Percentiles rank a stretch among this genome's conserved stretches.
Conservation (phyloP, 352 stramenopile species). For the Thraustochytrium sp. region DNA sequence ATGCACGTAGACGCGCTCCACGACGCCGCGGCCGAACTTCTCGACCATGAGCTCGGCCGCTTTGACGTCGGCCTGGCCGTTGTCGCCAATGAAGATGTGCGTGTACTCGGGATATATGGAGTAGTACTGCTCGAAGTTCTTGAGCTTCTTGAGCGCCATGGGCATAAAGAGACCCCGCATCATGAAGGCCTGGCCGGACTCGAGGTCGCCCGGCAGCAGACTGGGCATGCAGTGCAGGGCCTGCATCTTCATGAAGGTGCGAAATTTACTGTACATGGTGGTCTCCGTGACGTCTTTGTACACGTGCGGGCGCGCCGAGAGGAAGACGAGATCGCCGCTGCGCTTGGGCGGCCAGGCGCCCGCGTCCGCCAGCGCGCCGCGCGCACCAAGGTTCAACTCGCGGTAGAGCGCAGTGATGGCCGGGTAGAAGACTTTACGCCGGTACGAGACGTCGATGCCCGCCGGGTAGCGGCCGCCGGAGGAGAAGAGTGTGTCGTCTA, state of each 20-base stretch:
- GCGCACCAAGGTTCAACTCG: slow-evolving; percentile 89
- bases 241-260: slow-evolving; percentile 60
- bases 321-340: slow-evolving; percentile 93
- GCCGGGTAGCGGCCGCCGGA: slow-evolving; percentile 90
- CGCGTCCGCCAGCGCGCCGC: slow-evolving; percentile 75
- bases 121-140: slow-evolving; percentile 77
- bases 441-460: slow-evolving; percentile 84
- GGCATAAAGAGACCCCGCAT: slow-evolving; percentile 67
- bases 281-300: slow-evolving; percentile 97
- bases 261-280: slow-evolving; percentile 50
- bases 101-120: slow-evolving; percentile 96
- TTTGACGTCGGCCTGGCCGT: slow-evolving; percentile 86
- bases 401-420: slow-evolving; percentile 93
- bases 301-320: slow-evolving; percentile 92
- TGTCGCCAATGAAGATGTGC: slow-evolving; percentile 97
- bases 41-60: slow-evolving; percentile 80
- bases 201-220: slow-evolving; percentile 85
- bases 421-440: slow-evolving; percentile 84
- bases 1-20: slow-evolving; percentile 81
- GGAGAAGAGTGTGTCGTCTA: slow-evolving; percentile 96
- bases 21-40: slow-evolving; percentile 56
- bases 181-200: slow-evolving; percentile 63
- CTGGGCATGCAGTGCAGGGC: slow-evolving; percentile 91
- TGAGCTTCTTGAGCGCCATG: slow-evolving; percentile 63
- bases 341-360: slow-evolving; percentile 28